Evolutionary conservation across 495 filamentous ascomycete genomes (phyloP), one percentile per base, ranked within the genome.

Genomic region (Penicillium ochrochloron): DNA sequence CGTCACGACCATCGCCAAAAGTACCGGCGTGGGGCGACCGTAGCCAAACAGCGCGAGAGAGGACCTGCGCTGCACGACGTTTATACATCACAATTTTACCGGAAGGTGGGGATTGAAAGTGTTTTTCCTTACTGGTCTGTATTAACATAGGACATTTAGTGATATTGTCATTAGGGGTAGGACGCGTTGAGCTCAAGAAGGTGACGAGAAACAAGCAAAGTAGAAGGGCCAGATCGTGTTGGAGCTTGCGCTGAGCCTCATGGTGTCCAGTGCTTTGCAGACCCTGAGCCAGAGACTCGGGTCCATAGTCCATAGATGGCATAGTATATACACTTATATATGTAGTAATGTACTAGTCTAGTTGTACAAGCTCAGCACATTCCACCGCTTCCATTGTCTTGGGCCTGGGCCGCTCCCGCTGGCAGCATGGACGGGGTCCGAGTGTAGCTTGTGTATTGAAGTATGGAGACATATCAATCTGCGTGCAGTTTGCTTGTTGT

Each of bases 71-170:
- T 58, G 64, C 61, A 51, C 68, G 31, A 62, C 27, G 25, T 56
- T 35, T 66, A 72, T 59, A 67, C 56, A 66, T 72, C 70, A 72
- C 67, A 72, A 67, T 70, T 62, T 70, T 62, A 19, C 51, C 17
- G 17, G 48, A 29, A 25, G 14, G 4, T 3, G 48, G 25, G 21
- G 21, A 3, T 48, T 25, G 44, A 48, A 48, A 48, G 44, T 48
- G 44, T 23, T 25, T 23, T 48, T 12, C 19, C 21, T 25, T 1
- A 15, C 11, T 21, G 42, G n/a, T 21, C 11, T 6, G 19, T 25
- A 23, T 48, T 12, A 25, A 6, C 44, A 48, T 25, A 23, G 44
- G 19, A 23, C 2, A 25, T 5, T 42, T 25, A 1, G 44, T 25
- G 21, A 23, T 23, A 14, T 14, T 19, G 19, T 46, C 8, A 19